Evolutionary conservation across 371 early-diverging fungal species (phyloP).

Genomic region (Synchytrium microbalum): DNA sequence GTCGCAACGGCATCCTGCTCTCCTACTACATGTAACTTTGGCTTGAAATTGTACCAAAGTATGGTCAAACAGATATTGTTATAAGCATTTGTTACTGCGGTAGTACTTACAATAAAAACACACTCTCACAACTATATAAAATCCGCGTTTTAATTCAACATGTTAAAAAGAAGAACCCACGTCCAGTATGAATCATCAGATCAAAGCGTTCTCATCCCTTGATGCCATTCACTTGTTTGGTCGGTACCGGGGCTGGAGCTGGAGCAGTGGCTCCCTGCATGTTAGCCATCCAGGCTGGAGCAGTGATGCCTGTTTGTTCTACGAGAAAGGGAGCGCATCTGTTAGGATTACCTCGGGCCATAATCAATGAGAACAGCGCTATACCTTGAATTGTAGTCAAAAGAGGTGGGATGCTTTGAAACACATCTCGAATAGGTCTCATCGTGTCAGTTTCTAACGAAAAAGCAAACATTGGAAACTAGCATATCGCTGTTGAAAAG

Average conservation of each 20-base stretch:
- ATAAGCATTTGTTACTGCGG: no score
- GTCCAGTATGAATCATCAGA: neutral
- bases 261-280: constrained; percentile 4
- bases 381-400: constrained; percentile 31
- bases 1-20: neutral
- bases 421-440: constrained; percentile 37
- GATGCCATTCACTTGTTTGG: neutral
- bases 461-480: neutral
- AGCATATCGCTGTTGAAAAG: neutral
- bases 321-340: no score
- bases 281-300: constrained; percentile 33
- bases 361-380: no score
- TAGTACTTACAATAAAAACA: no score
- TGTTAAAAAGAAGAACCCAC: neutral
- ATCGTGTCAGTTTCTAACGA: constrained; percentile 14
- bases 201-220: neutral
- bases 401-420: constrained; percentile 36
- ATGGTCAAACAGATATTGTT: no score
- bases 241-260: neutral
- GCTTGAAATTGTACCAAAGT: neutral
- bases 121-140: no score
- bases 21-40: neutral
- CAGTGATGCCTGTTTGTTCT: constrained; percentile 42
- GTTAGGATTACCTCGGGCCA: no score
- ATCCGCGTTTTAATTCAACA: no score